Conservation (phyloP, 441 rosid species). For the Gossypium schwendimanii region DNA sequence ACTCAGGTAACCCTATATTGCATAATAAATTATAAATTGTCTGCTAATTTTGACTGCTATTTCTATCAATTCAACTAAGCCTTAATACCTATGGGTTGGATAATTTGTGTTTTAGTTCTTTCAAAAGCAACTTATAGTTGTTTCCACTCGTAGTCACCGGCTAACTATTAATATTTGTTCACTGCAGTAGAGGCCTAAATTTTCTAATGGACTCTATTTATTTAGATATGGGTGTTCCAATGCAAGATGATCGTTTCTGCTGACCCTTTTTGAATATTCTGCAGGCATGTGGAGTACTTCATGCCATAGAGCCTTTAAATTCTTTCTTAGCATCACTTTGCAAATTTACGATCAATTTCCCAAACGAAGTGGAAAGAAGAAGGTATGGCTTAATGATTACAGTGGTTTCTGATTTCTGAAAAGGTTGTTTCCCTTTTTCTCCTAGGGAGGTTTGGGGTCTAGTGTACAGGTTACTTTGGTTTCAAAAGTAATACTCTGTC, state of each 20-base stretch:
- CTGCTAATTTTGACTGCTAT: constrained; percentile 16
- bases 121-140: neutral
- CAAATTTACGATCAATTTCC: constrained; percentile 87
- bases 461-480: neutral
- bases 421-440: neutral
- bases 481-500: neutral
- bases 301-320: constrained; percentile 93
- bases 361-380: constrained; percentile 68
- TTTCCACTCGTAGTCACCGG: neutral
- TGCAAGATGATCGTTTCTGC: constrained; percentile 12
- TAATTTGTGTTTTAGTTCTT: constrained; percentile 9
- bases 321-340: constrained; percentile 95
- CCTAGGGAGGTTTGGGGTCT: neutral
- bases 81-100: neutral
- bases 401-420: neutral
- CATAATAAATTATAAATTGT: constrained; percentile 2
- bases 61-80: constrained; percentile 8
- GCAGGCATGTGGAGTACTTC: constrained; percentile 99
- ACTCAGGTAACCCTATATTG: constrained; percentile 64
- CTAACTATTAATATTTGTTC: neutral
- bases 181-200: neutral
- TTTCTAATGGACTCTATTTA: constrained; percentile 6
- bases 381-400: constrained; percentile 36
- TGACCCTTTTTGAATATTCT: constrained; percentile 18
- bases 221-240: neutral